Evolutionary conservation across 2,329 filamentous ascomycete genomes (phyloP).

Genomic region (Juglanconis sp.): DNA sequence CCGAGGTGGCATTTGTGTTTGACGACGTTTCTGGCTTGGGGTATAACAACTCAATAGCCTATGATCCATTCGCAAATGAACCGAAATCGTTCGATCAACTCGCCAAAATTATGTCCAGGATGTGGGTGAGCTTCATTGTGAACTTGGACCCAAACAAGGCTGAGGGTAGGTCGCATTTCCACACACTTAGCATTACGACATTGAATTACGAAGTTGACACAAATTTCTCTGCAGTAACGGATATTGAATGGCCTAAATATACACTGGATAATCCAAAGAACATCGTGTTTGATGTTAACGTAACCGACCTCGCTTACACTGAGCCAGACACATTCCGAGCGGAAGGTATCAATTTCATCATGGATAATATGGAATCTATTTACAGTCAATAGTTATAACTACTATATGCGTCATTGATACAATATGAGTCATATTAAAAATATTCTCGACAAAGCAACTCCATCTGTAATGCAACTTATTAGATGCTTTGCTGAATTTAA

Average conservation of each 20-base stretch:
- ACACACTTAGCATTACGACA: no score
- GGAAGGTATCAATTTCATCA: slow-evolving; percentile 36
- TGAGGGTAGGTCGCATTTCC: slow-evolving; percentile 16
- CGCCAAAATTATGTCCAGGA: slow-evolving; percentile 45
- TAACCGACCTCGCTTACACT: slow-evolving; percentile 34
- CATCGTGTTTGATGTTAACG: slow-evolving; percentile 50
- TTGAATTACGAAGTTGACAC: neutral
- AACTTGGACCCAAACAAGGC: slow-evolving; percentile 40
- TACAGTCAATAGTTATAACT: slow-evolving; percentile 18
- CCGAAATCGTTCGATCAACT: slow-evolving; percentile 39
- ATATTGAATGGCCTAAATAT: slow-evolving; percentile 42
- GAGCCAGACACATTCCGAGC: slow-evolving; percentile 44
- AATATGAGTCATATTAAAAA: no score
- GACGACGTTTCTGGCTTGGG: slow-evolving; percentile 47
- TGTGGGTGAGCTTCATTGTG: slow-evolving; percentile 50
- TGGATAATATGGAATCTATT: slow-evolving; percentile 17
- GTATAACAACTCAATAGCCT: slow-evolving; percentile 34
- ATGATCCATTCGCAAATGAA: slow-evolving; percentile 37
- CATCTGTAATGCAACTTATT: no score
- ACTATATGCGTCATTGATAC: no score
- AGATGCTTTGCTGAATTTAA: no score
- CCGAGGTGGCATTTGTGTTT: slow-evolving; percentile 52
- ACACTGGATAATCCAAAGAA: slow-evolving; percentile 37
- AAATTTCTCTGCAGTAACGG: neutral
- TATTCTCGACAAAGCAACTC: no score